phyloP scores from a whole-genome alignment of 2,329 filamentous ascomycete species.

The Cladophialophora immunda region DNA sequence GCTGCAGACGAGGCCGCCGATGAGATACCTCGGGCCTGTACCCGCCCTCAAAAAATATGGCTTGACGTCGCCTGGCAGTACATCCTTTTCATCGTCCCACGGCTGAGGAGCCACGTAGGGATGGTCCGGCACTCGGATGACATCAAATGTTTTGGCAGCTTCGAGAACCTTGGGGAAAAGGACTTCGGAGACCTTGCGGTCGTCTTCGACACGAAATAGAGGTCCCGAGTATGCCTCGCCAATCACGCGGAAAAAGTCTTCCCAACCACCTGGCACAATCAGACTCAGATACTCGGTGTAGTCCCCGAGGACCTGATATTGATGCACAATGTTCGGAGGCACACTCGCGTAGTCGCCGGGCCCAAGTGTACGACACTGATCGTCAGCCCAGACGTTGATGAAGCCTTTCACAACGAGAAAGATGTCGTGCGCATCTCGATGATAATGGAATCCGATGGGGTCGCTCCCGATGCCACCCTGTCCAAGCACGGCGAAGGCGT shows the following conservation, averaged over 20 bases:
- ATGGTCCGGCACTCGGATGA: slow-evolving; percentile 62
- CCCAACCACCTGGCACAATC: slow-evolving; percentile 66
- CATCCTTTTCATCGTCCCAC: slow-evolving; percentile 51
- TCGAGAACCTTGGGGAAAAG: slow-evolving; percentile 54
- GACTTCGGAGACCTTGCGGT: slow-evolving; percentile 54
- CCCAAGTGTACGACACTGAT: slow-evolving; percentile 62
- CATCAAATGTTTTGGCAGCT: slow-evolving; percentile 64
- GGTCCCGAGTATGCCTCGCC: slow-evolving; percentile 61
- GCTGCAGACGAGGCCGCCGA: slow-evolving; percentile 57
- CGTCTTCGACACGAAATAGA: slow-evolving; percentile 61
- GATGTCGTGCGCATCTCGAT: slow-evolving; percentile 65
- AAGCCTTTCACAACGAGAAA: slow-evolving; percentile 65
- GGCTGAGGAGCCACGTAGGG: slow-evolving; percentile 52
- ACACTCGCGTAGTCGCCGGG: slow-evolving; percentile 67
- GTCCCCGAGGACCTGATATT: slow-evolving; percentile 63
- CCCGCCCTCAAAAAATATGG: slow-evolving; percentile 63
- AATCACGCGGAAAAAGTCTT: slow-evolving; percentile 68
- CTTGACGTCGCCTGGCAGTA: slow-evolving; percentile 49
- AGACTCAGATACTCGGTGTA: slow-evolving; percentile 65
- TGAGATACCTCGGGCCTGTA: slow-evolving; percentile 57
- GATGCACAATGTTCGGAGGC: slow-evolving; percentile 61
- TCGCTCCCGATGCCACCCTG: slow-evolving; percentile 58
- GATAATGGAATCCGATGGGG: slow-evolving; percentile 65
- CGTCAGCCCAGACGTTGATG: slow-evolving; percentile 67
- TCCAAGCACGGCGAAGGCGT: slow-evolving; percentile 61